Percentiles rank a stretch among this genome's conserved stretches.
Conservation (phyloP, 139 green algal genomes). For the Deuterostichococcus epilithicus region DNA sequence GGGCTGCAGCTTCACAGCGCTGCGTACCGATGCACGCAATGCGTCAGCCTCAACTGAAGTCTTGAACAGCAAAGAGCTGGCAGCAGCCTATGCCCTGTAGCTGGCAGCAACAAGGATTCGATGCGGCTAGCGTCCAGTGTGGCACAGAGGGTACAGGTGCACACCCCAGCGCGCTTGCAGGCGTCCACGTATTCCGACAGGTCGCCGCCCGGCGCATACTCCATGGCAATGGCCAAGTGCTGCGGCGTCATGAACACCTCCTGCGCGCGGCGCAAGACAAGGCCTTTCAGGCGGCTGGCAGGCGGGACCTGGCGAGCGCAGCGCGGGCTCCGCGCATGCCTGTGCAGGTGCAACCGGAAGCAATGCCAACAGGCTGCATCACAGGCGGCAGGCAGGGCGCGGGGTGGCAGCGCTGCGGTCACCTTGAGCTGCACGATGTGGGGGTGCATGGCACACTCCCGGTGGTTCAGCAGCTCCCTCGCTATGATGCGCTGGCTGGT, state of each 20-base stretch:
- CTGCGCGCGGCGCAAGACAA: neutral
- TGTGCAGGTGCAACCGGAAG: too few relatives aligned
- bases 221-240: conserved; percentile 88
- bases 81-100: too few relatives aligned
- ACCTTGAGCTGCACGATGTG: conserved; percentile 92
- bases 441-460: conserved; percentile 77
- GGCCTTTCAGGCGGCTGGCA: too few relatives aligned
- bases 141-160: neutral
- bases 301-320: too few relatives aligned
- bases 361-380: too few relatives aligned
- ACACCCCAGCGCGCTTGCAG: conserved; percentile 22
- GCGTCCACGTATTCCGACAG: conserved; percentile 88
- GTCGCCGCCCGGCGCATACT: conserved; percentile 84
- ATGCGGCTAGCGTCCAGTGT: neutral
- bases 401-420: neutral
- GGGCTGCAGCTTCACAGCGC: too few relatives aligned
- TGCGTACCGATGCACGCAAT: too few relatives aligned
- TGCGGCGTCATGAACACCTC: conserved; percentile 76
- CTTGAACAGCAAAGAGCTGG: too few relatives aligned
- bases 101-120: neutral
- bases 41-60: too few relatives aligned
- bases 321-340: too few relatives aligned
- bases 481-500: conserved; percentile 54
- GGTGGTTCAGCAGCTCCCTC: conserved; percentile 92
- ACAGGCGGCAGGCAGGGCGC: neutral